Conservation (phyloP, 225 moss, liverwort and hornwort species). For the Sphagnum tenellum region DNA sequence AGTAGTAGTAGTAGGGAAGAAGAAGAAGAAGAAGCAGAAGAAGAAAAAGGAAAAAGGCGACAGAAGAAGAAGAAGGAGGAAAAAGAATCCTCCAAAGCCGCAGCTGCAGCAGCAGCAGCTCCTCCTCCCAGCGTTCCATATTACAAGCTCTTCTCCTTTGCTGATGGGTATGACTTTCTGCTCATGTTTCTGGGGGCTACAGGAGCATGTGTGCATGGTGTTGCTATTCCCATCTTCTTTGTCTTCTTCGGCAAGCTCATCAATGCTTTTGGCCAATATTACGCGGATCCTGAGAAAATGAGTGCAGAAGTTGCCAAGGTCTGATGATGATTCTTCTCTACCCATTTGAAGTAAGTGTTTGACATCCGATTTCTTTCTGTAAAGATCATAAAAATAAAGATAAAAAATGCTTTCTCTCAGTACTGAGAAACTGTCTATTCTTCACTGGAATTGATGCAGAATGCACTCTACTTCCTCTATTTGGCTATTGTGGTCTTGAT, state of each 20-base stretch:
- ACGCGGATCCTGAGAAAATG: conserved; percentile 25
- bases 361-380: not conserved
- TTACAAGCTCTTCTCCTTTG: conserved; percentile 41
- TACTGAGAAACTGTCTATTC: conserved; percentile 1
- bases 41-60: not conserved
- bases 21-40: conserved; percentile 12
- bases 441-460: conserved; percentile 12
- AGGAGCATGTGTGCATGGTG: conserved; percentile 45
- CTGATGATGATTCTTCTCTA: not conserved
- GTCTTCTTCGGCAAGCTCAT: conserved; percentile 45
- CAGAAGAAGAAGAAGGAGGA: too few relatives aligned
- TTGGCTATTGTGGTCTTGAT: conserved; percentile 35
- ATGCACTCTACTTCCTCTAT: conserved; percentile 38
- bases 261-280: conserved; percentile 40
- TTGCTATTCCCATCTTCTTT: conserved; percentile 41
- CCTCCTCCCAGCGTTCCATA: conserved; percentile 28
- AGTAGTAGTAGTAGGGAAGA: too few relatives aligned
- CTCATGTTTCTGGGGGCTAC: conserved; percentile 26
- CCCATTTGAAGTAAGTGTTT: not conserved
- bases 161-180: conserved; percentile 35
- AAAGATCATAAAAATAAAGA: not conserved
- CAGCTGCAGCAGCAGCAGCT: too few relatives aligned
- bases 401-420: too few relatives aligned
- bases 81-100: too few relatives aligned
- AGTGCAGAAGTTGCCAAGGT: conserved; percentile 35